These are phyloP conservation scores for Deinandra increscens DNA, from an alignment of 129 eudicot genomes.

Conservation along the genomic window DNA sequence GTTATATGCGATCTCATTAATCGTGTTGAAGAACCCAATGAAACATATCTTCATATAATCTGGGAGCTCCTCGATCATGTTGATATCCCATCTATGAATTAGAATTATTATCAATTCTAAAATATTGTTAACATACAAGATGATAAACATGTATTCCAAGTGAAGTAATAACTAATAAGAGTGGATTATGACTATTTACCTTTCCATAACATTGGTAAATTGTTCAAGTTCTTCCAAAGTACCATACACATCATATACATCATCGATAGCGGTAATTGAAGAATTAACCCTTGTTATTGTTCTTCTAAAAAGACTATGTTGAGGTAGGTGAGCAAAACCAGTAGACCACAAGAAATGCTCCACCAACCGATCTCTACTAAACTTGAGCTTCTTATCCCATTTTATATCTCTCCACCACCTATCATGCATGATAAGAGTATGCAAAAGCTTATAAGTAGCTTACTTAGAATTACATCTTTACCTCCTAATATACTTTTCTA, in stretches of 20 bases:
- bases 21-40: too few species aligned
- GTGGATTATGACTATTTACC: constrained; percentile 26
- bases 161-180: too few species aligned
- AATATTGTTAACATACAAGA: not conserved
- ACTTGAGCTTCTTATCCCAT: constrained; percentile 29
- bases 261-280: constrained; percentile 34
- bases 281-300: constrained; percentile 6
- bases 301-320: constrained; percentile 24
- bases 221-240: constrained; percentile 39
- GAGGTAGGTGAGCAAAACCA: constrained; percentile 28
- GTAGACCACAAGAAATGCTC: constrained; percentile 34
- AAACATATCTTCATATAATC: too few species aligned
- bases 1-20: too few species aligned
- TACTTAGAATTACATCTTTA: too few species aligned
- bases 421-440: too few species aligned
- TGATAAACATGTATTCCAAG: not conserved
- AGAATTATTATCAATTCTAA: not conserved
- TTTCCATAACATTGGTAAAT: constrained; percentile 23
- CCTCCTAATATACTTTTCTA: too few species aligned
- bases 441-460: too few species aligned
- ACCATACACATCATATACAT: too few species aligned
- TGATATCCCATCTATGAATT: too few species aligned
- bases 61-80: too few species aligned
- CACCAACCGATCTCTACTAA: constrained; percentile 39
- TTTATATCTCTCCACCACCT: constrained; percentile 43